Conservation (phyloP, 1,284 basidiomycete species). For the Leccinum cinnamomeum region DNA sequence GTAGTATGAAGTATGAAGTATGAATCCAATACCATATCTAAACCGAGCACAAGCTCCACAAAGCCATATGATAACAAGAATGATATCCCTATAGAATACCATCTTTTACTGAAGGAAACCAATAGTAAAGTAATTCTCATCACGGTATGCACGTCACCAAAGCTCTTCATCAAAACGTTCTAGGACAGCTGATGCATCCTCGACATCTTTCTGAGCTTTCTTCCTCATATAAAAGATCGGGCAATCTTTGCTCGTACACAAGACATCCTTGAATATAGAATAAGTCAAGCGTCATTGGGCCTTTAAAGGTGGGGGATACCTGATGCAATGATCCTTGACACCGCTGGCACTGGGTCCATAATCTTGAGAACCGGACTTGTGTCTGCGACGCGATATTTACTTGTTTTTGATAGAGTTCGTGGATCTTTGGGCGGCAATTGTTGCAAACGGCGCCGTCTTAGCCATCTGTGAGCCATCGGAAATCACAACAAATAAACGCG, state of each 20-base stretch:
- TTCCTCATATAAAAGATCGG: slow-evolving; percentile 98
- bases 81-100: neutral
- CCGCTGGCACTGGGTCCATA: slow-evolving; percentile 97
- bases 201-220: slow-evolving; percentile 95
- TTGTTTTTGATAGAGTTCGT: slow-evolving; percentile 92
- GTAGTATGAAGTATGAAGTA: too few species aligned
- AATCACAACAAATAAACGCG: neutral
- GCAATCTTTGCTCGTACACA: slow-evolving; percentile 96
- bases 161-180: slow-evolving; percentile 79
- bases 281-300: slow-evolving; percentile 1
- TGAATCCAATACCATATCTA: too few species aligned
- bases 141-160: slow-evolving; percentile 44
- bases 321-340: slow-evolving; percentile 96
- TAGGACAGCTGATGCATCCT: slow-evolving; percentile 73
- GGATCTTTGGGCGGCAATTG: slow-evolving; percentile 82
- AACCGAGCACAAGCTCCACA: neutral
- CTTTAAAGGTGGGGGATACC: slow-evolving; percentile 42
- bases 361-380: slow-evolving; percentile 87
- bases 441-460: slow-evolving; percentile 90
- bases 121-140: neutral
- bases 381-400: slow-evolving; percentile 69
- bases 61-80: neutral
- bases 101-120: neutral
- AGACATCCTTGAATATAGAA: slow-evolving; percentile 68
- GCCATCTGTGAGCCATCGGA: slow-evolving; percentile 11